Base-by-base conservation (phyloP, 2,329 filamentous ascomycete genomes). In the Pyricularia sp. region DNA sequence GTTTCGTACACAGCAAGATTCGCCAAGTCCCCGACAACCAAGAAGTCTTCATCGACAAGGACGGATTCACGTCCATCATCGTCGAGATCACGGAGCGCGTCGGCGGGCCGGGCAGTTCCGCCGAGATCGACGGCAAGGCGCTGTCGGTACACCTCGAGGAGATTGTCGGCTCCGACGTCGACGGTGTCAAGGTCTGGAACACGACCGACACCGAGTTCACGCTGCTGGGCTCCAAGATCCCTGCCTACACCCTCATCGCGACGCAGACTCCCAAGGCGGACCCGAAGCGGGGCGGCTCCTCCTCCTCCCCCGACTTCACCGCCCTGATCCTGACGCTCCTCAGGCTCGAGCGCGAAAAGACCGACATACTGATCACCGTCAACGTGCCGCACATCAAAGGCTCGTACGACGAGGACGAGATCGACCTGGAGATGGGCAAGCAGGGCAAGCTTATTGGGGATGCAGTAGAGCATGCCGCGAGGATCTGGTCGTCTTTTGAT, bases 71-170 rank as follows among this genome's bases (percentile, higher is more conserved):
- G 3, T 93, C 87, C 79, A 89, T 97, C 77, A 94, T 97, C 74
- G 86, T 97, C 78, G 94, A 98, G 75, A 92, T 98, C 75, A 91
- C 92, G 68, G 90, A 97, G 81, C 90, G 92, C 69, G 90, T 97
- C 26, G 86, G 87, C 70, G 77, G 79, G 17, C 75, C 86, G 4
- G 82, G 84, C 33, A 81, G 79, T 61, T 79, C 82, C 1, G 82
- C 87, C 23, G 85, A 88, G 74, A 86, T 86, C 50, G 88, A 94
- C 74, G 90, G 91, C 69, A 86, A 85, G 64, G 92, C 93, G 26
- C 81, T 90, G 75, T 88, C 88, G 2, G 86, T 85, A 12, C 90
- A 92, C 74, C 82, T 92, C 0, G 85, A 91, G 74, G 90, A 92
- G 63, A 82, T 92, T 65, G 87, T 91, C 55, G 87, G 87, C 71